Base-by-base conservation (phyloP, 768 basidiomycete species). In the Pisolithus orientalis region DNA sequence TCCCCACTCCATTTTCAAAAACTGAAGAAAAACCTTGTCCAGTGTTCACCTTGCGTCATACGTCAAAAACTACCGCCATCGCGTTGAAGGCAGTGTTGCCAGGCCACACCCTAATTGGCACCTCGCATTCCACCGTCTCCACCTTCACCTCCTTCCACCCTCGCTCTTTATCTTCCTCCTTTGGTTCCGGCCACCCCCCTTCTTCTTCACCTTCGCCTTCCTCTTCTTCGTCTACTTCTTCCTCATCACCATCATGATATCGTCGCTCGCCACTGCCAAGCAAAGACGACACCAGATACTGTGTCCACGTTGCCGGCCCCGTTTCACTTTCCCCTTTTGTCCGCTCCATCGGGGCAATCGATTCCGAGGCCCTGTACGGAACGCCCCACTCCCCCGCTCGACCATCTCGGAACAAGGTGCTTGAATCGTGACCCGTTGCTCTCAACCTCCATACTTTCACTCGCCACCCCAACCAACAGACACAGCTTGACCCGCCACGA, bases 111-210 rank as follows among this genome's bases (percentile, higher is more conserved):
- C 69, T 81, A 52, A 98, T 80, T 17, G 91, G 90, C 40, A 98
- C 88, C 66, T 94, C 90, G 61, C 94, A 96, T 67, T 96, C 95
- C 16, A 98, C 92, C 53, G 85, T 89, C 77, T 97, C 94, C 25
- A 86, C 76, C 62, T 67, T 73, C 10, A 88, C 78, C 53, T 84
- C 83, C 50, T 61, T 62, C 90, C 87, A 92, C 1, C 74, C 83
- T 5, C 73, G 75, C 53, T 82, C 80, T n/a, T 69, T 70, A 0
- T 78, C 80, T 5, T 72, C 76, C 66, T 71, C 77, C 49, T 34
- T 34, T 13, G 75, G 76, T 27, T 80, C 75, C 4, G 77, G 74
- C 44, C 69, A 65, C n/a, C 78, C 16, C 27, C 44, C 7, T 28
- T 31, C 27, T 17, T 28, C 44, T 42, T 49, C 56, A 34, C 34